Evolutionary conservation across 306 rosid genomes (phyloP).

Genomic region (Acmispon strigosus): DNA sequence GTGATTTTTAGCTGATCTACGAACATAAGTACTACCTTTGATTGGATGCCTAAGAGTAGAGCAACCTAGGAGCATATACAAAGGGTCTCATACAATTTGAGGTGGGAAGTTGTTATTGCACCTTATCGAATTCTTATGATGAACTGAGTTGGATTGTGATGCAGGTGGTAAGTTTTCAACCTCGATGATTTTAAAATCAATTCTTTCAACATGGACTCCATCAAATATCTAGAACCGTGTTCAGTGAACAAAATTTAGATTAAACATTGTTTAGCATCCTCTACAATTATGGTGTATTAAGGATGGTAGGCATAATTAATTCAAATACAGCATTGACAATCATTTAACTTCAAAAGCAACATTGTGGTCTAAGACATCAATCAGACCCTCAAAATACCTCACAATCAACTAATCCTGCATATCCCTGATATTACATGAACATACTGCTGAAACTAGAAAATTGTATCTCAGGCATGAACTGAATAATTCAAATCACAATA

Average conservation of each 20-base stretch:
- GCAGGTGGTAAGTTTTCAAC: not conserved
- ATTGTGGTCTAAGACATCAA: not conserved
- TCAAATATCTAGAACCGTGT: not conserved
- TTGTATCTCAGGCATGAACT: not conserved
- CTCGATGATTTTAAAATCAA: not conserved
- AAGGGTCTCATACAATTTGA: too few relatives aligned
- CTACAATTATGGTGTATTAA: not conserved
- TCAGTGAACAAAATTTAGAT: not conserved
- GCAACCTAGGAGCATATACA: too few relatives aligned
- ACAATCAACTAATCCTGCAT: not conserved
- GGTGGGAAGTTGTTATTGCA: too few relatives aligned
- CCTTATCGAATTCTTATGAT: too few relatives aligned
- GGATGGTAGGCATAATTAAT: not conserved
- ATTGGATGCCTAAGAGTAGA: too few relatives aligned
- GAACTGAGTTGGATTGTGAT: too few relatives aligned
- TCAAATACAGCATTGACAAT: not conserved
- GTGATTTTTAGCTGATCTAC: too few relatives aligned
- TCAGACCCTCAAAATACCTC: not conserved
- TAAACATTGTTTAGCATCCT: not conserved
- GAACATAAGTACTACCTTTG: too few relatives aligned
- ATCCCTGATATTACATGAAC: not conserved
- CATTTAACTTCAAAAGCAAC: not conserved
- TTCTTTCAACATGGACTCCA: not conserved
- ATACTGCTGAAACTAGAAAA: not conserved
- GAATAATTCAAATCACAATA: slow-evolving; percentile 33